phyloP scores from a whole-genome alignment of 768 basidiomycete species.

The Kwoniella sp. region DNA sequence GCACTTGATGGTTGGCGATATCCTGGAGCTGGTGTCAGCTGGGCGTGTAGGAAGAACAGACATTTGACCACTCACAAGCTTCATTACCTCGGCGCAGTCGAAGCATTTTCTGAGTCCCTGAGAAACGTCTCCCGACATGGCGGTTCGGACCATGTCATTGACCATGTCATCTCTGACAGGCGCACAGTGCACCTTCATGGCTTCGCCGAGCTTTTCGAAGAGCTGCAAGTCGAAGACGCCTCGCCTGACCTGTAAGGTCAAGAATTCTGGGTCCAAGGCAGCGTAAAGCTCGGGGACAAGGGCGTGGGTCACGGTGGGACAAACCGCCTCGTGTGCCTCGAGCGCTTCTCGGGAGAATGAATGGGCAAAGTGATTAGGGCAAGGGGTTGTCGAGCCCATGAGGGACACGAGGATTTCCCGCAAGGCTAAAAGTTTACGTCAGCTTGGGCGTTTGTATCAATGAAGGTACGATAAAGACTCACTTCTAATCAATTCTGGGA shows the following conservation, averaged over 20 bases:
- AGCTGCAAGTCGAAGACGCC: slow-evolving; percentile 77
- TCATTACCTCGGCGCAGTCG: slow-evolving; percentile 92
- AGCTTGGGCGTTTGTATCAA: background rate
- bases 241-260: slow-evolving; percentile 77
- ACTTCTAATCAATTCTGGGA: slow-evolving; percentile 46
- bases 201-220: slow-evolving; percentile 75
- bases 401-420: slow-evolving; percentile 79
- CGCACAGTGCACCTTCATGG: slow-evolving; percentile 86
- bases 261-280: slow-evolving; percentile 77
- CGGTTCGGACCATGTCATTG: slow-evolving; percentile 76
- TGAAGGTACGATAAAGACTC: slow-evolving; percentile 17
- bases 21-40: slow-evolving; percentile 62
- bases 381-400: slow-evolving; percentile 69
- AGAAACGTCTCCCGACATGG: slow-evolving; percentile 68
- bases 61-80: slow-evolving; percentile 67
- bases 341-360: slow-evolving; percentile 41
- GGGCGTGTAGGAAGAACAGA: too few relatives aligned
- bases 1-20: slow-evolving; percentile 93
- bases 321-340: slow-evolving; percentile 56
- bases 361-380: slow-evolving; percentile 42
- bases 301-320: slow-evolving; percentile 65
- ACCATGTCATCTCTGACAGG: slow-evolving; percentile 86
- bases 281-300: slow-evolving; percentile 69
- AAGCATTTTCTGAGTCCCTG: slow-evolving; percentile 78
- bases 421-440: slow-evolving; percentile 61